A percentile compares a stretch with the other conserved stretches of the same genome.
Conservation (phyloP, 2,329 filamentous ascomycete species). For the Cryphonectria japonica region DNA sequence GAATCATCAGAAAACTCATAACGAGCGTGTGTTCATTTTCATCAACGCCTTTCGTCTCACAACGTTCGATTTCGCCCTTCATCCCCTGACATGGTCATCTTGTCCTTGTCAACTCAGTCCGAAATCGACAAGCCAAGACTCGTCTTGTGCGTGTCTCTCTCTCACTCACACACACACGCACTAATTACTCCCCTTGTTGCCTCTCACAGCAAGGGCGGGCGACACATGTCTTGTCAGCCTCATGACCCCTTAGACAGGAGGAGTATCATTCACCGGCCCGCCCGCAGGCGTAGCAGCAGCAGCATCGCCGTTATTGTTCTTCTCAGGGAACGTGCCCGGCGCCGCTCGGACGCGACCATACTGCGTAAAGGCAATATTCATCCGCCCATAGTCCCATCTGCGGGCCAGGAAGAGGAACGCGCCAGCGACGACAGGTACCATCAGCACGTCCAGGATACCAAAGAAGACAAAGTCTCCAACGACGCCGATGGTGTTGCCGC, state of each 20-base stretch:
- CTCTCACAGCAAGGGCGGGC: background rate
- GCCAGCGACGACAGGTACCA: conserved; percentile 49
- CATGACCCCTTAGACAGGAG: conserved; percentile 7
- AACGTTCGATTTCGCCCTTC: background rate
- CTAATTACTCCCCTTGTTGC: background rate
- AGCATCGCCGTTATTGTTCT: conserved; percentile 35
- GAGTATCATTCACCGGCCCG: conserved; percentile 16
- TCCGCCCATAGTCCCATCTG: conserved; percentile 54
- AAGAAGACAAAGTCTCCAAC: conserved; percentile 55
- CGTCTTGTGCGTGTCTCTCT: too few relatives aligned
- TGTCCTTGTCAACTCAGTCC: background rate
- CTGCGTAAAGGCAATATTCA: conserved; percentile 60
- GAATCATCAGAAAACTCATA: background rate
- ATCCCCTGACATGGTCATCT: background rate
- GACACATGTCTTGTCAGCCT: background rate
- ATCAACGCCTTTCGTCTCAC: background rate
- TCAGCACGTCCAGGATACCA: conserved; percentile 55
- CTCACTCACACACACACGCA: too few relatives aligned
- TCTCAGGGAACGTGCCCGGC: conserved; percentile 51
- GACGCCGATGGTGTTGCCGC: conserved; percentile 54
- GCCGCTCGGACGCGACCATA: conserved; percentile 53
- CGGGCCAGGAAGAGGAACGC: conserved; percentile 49
- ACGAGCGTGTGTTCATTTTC: background rate
- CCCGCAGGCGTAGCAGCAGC: conserved; percentile 34
- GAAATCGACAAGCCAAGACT: background rate